Percentiles rank a stretch among this genome's conserved stretches.
Evolutionary conservation across 2,329 filamentous ascomycete genomes (phyloP).

Genomic region (Fusarium nisikadoi): DNA sequence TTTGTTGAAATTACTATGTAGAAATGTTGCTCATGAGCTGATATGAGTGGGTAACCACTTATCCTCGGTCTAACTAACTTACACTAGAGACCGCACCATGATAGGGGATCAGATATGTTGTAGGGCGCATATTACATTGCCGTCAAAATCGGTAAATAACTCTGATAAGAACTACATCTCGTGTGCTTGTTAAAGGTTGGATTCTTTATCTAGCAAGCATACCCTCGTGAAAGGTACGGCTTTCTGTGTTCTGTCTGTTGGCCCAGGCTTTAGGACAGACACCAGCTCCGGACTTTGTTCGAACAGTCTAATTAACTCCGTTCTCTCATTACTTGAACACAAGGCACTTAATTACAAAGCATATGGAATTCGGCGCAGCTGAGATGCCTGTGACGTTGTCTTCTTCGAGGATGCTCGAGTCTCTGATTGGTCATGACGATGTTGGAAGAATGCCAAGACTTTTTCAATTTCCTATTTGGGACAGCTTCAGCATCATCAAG

Average conservation of each 20-base stretch:
- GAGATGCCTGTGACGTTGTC: background rate
- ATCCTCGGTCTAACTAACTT: background rate
- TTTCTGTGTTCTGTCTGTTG: background rate
- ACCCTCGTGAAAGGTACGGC: background rate
- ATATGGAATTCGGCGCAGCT: background rate
- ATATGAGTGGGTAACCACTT: background rate
- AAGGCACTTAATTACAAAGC: accelerated
- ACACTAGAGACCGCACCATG: background rate
- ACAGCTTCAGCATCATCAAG: background rate
- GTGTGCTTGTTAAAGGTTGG: accelerated
- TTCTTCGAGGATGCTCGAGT: background rate
- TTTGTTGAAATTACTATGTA: background rate
- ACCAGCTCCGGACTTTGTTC: background rate
- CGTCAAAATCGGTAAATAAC: background rate
- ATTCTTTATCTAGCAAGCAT: background rate
- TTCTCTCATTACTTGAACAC: accelerated
- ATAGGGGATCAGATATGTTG: background rate
- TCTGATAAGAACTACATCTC: background rate
- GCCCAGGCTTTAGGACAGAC: accelerated
- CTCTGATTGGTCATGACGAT: constrained; percentile 25
- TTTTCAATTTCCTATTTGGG: constrained; percentile 31
- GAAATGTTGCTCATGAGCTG: background rate
- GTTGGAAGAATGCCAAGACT: constrained; percentile 28
- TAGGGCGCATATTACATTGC: background rate
- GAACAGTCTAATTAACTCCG: background rate